Percentiles rank a stretch among this genome's conserved stretches.
phyloP scores from a whole-genome alignment of 2,329 filamentous ascomycete species.

The Penicillium fuscoglaucum region DNA sequence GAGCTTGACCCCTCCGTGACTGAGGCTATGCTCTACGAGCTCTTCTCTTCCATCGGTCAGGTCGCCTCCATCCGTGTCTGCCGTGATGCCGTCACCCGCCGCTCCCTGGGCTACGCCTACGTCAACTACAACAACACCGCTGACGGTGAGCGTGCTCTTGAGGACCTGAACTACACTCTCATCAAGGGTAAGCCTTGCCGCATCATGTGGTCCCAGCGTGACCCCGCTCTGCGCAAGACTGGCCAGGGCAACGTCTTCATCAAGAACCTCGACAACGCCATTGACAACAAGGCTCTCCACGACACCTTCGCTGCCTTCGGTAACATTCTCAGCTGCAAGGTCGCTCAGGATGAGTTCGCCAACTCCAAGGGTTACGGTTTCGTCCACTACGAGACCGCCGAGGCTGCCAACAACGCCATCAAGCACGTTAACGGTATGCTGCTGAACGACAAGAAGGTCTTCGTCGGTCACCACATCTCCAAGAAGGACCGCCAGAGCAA shows the following conservation, averaged over 20 bases:
- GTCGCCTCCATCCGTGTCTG: conserved; percentile 99
- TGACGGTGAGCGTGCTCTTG: conserved; percentile 96
- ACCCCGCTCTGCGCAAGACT: conserved; percentile 97
- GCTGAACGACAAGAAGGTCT: conserved; percentile 99
- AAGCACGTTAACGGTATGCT: conserved; percentile 99
- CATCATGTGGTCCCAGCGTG: conserved; percentile 99
- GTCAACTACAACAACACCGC: conserved; percentile 99
- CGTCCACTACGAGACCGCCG: conserved; percentile 98
- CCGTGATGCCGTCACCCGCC: conserved; percentile 96
- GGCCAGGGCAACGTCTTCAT: conserved; percentile 99
- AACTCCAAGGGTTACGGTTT: conserved; percentile 99
- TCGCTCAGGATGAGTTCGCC: conserved; percentile 93
- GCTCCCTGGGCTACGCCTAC: conserved; percentile 98
- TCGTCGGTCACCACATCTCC: conserved; percentile 97
- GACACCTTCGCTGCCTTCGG: conserved; percentile 98
- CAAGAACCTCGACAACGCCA: conserved; percentile 98
- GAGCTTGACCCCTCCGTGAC: conserved; percentile 97
- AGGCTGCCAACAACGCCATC: conserved; percentile 94
- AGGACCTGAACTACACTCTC: conserved; percentile 99
- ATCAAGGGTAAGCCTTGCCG: conserved; percentile 99
- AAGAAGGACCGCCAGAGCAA: conserved; percentile 99
- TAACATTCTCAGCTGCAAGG: conserved; percentile 99
- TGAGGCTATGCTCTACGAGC: conserved; percentile 99
- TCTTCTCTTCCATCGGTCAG: conserved; percentile 98
- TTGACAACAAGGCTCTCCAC: conserved; percentile 99